Evolutionary conservation across 2,329 filamentous ascomycete genomes (phyloP).

Genomic region (Trichoderma hamatum): DNA sequence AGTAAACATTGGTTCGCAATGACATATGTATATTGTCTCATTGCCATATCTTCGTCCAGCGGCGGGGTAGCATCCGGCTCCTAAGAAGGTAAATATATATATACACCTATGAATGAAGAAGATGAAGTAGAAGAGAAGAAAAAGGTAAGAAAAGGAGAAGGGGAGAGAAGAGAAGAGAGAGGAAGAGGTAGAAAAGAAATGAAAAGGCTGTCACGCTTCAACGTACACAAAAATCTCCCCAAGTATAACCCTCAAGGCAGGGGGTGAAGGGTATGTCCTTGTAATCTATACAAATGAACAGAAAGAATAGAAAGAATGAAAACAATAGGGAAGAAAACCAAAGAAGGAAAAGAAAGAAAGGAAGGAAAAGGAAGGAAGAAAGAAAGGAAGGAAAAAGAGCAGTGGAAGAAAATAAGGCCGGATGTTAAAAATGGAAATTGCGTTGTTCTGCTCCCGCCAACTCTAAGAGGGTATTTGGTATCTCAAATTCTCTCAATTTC

Average conservation of each 20-base stretch:
- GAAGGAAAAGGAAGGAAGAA: no score
- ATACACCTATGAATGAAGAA: background rate
- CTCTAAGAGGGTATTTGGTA: conserved; percentile 22
- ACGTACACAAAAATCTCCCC: background rate
- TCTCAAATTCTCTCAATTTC: conserved; percentile 20
- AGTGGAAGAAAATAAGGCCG: background rate
- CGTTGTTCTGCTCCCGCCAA: conserved; percentile 12
- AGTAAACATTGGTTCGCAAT: background rate
- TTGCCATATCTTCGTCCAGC: background rate
- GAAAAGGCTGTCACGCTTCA: background rate
- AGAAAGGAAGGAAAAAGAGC: background rate
- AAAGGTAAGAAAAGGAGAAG: background rate
- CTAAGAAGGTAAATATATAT: conserved; percentile 7
- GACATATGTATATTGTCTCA: background rate
- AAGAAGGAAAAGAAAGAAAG: no score
- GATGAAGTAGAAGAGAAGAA: background rate
- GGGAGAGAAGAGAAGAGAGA: background rate
- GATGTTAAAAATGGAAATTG: conserved; percentile 12
- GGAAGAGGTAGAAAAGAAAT: background rate
- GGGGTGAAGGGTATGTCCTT: conserved; percentile 8
- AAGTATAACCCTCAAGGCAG: background rate
- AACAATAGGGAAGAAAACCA: background rate
- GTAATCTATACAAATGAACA: conserved; percentile 26
- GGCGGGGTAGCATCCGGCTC: conserved; percentile 18
- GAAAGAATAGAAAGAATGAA: conserved; percentile 5